These are phyloP conservation scores for Inga leiocalycina DNA, from an alignment of 306 rosid genomes.

Conservation along the genomic window DNA sequence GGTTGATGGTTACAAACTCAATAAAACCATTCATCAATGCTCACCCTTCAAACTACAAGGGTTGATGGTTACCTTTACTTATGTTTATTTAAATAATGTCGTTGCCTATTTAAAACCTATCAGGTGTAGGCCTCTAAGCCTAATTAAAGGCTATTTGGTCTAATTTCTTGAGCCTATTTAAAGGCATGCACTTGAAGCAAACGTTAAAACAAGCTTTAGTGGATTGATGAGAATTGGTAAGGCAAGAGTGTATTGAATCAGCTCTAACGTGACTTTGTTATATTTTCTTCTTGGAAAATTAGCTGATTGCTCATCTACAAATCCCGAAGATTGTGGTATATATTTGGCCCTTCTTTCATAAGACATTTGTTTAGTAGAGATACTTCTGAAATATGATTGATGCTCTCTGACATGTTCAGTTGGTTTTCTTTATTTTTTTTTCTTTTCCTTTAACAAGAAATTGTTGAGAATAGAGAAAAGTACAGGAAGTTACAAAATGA, in stretches of 20 bases:
- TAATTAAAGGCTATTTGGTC: too few species aligned
- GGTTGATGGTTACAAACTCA: too few species aligned
- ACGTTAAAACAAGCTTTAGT: too few species aligned
- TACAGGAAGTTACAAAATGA: neutral
- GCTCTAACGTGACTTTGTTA: slow-evolving; percentile 37
- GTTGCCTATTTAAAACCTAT: too few species aligned
- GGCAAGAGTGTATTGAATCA: slow-evolving; percentile 87
- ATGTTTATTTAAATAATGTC: too few species aligned
- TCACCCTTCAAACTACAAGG: too few species aligned
- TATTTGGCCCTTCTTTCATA: slow-evolving; percentile 23
- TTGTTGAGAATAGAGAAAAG: neutral
- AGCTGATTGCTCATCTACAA: slow-evolving; percentile 90
- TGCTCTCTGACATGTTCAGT: slow-evolving; percentile 5
- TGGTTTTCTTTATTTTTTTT: neutral
- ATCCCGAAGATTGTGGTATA: slow-evolving; percentile 90
- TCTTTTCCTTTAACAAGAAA: neutral
- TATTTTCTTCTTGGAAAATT: slow-evolving; percentile 79
- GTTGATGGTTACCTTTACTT: too few species aligned
- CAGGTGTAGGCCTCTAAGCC: too few species aligned
- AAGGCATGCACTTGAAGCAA: too few species aligned
- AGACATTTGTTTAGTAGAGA: neutral
- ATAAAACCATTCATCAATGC: too few species aligned
- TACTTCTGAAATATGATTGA: neutral
- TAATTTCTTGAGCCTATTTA: too few species aligned
- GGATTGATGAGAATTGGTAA: slow-evolving; percentile 66